A percentile compares a stretch with the other conserved stretches of the same genome.
Conservation (phyloP, 2,329 filamentous ascomycete species). For the Penicillium sp. region DNA sequence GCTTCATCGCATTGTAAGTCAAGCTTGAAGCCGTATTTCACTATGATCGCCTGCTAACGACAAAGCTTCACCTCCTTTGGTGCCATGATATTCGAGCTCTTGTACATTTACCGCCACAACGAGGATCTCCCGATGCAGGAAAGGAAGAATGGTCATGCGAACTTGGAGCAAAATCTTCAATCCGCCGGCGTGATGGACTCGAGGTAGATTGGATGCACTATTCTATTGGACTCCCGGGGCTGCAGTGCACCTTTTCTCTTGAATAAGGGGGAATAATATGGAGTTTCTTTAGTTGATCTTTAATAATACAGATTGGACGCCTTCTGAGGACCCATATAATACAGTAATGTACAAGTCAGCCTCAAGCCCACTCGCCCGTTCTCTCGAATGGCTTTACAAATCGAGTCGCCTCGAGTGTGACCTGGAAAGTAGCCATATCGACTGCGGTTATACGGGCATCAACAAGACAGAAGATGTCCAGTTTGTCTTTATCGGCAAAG, state of each 20-base stretch:
- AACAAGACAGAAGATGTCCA: conserved; percentile 35
- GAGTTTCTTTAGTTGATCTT: background rate
- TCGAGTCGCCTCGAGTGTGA: conserved; percentile 36
- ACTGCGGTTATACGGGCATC: conserved; percentile 37
- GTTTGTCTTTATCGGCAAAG: conserved; percentile 21
- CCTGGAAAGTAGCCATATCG: conserved; percentile 33
- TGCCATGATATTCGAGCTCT: background rate
- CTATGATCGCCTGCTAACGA: background rate
- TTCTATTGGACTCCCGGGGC: too few relatives aligned
- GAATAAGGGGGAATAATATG: background rate
- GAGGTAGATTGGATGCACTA: too few relatives aligned
- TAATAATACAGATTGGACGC: conserved; percentile 1
- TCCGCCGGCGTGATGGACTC: background rate
- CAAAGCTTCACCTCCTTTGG: background rate
- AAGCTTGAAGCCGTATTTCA: too few relatives aligned
- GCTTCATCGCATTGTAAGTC: conserved; percentile 24
- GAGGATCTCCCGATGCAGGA: background rate
- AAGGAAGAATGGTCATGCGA: background rate
- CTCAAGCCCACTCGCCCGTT: conserved; percentile 34
- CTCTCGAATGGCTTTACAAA: conserved; percentile 36
- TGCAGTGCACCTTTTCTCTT: background rate
- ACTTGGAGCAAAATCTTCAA: background rate
- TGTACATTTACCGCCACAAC: background rate
- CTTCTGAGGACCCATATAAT: conserved; percentile 12
- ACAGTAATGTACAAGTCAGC: conserved; percentile 15